phyloP scores from a whole-genome alignment of 306 rosid species.

The Alnus rubra region DNA sequence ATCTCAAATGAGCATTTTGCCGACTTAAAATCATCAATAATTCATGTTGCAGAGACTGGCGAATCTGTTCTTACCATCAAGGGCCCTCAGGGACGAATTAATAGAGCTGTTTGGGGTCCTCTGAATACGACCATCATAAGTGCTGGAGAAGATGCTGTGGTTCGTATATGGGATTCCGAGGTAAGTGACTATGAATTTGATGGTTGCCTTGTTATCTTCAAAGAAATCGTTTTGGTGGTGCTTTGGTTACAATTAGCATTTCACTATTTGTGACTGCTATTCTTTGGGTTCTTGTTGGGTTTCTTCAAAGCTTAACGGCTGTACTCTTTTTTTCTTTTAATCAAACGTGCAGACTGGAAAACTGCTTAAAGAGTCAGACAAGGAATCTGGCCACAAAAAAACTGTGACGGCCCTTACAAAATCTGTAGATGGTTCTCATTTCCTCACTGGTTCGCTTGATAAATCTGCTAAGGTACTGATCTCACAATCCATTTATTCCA shows the following conservation, averaged over 20 bases:
- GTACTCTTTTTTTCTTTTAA: slow-evolving; percentile 6
- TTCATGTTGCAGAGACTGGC: slow-evolving; percentile 57
- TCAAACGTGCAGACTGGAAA: slow-evolving; percentile 68
- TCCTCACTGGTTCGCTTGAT: slow-evolving; percentile 84
- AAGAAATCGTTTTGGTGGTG: neutral
- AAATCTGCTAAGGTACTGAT: slow-evolving; percentile 77
- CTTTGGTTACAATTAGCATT: neutral
- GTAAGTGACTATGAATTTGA: slow-evolving; percentile 23
- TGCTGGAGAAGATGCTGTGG: slow-evolving; percentile 81
- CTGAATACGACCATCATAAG: slow-evolving; percentile 76
- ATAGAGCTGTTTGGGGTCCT: slow-evolving; percentile 97
- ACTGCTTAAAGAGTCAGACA: slow-evolving; percentile 62
- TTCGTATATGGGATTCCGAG: slow-evolving; percentile 97
- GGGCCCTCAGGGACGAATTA: slow-evolving; percentile 91
- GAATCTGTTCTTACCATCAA: slow-evolving; percentile 69
- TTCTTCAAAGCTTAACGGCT: neutral
- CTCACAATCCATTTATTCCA: neutral
- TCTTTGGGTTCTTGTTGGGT: neutral
- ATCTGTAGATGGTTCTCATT: slow-evolving; percentile 79
- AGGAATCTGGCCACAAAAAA: slow-evolving; percentile 83
- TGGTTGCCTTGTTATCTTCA: neutral
- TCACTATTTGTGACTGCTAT: neutral
- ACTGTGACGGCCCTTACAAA: slow-evolving; percentile 67
- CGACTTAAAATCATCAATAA: neutral
- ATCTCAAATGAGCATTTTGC: neutral